Conservation (phyloP, 208 protist genomes). For the Leishmania tarentolae region DNA sequence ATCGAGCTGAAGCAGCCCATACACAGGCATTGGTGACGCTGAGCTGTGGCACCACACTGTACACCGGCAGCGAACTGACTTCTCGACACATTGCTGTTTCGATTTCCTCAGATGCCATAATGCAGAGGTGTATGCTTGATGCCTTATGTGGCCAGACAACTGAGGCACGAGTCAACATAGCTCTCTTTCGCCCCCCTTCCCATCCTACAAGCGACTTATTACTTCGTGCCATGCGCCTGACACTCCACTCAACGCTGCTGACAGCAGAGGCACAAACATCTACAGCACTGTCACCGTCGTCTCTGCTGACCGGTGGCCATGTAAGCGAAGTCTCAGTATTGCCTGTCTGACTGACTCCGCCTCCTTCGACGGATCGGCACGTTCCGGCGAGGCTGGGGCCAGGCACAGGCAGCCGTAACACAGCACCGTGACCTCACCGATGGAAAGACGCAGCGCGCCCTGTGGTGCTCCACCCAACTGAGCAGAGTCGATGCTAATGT, state of each 20-base stretch:
- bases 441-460: constrained; percentile 71
- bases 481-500: constrained; percentile 66
- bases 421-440: constrained; percentile 92
- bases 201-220: constrained; percentile 61
- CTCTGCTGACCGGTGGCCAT: constrained; percentile 45
- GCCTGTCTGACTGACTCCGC: constrained; percentile 36
- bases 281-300: constrained; percentile 37
- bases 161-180: constrained; percentile 86
- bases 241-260: constrained; percentile 36
- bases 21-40: constrained; percentile 53
- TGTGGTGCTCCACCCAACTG: constrained; percentile 70
- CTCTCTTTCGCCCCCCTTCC: constrained; percentile 49
- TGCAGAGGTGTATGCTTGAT: constrained; percentile 52
- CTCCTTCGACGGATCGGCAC: constrained; percentile 61
- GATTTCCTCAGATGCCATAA: constrained; percentile 47
- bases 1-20: constrained; percentile 62
- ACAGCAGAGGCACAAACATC: constrained; percentile 54
- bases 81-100: constrained; percentile 50
- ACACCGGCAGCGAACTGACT: constrained; percentile 78
- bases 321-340: constrained; percentile 51
- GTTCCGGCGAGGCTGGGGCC: constrained; percentile 51
- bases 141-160: constrained; percentile 71
- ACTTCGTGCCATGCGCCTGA: constrained; percentile 44
- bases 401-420: constrained; percentile 78
- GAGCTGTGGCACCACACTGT: constrained; percentile 93